Base-by-base conservation (phyloP, 1,284 basidiomycete species). In the Bondarzewia mesenterica region DNA sequence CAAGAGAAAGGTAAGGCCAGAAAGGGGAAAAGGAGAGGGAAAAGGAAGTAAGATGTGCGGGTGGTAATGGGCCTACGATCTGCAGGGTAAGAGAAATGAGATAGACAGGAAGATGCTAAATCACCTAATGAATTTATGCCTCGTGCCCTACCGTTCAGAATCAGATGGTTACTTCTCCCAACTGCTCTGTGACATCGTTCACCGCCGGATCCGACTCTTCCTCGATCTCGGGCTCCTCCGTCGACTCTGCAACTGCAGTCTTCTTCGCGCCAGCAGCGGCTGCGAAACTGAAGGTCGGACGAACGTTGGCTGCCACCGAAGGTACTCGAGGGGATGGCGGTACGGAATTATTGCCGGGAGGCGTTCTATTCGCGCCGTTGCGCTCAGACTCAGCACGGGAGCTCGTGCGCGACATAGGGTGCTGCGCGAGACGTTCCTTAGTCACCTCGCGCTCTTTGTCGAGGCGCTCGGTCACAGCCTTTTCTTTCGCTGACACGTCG, bases 401-500 rank as follows among this genome's bases (percentile, higher is more conserved):
- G 50, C 66, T 84, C 14, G 81, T 82, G 46, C 85, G 82, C 15
- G 85, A 89, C 78, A 89, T 50, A 67, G 80, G 50, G 72, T 75
- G 49, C n/a, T 66, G 67, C 4, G 63, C 55, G n/a, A 71, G 56
- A n/a, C 76, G 74, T 22, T 82, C 79, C 51, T 77, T 78, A 36
- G 61, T 60, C 2, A 65, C 60, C 50, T 81, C 80, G 23, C 77
- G 73, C 36, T 85, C 81, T 54, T 78, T 77, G 55, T 88, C 82
- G 37, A 89, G 63, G 40, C 83, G 80, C 44, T 86, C 77, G 23
- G 77, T 64, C 8, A 91, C 80, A 61, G 81, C 87, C 46, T 78
- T 78, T 61, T 97, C 93, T 48, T 82, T 80, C 2, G 77, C 72
- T 18, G 84, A 72, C 7, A 87, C 82, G 64, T 97, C 92, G 27